phyloP scores from a whole-genome alignment of 2,329 filamentous ascomycete genomes.

The Penicillium polonicum region DNA sequence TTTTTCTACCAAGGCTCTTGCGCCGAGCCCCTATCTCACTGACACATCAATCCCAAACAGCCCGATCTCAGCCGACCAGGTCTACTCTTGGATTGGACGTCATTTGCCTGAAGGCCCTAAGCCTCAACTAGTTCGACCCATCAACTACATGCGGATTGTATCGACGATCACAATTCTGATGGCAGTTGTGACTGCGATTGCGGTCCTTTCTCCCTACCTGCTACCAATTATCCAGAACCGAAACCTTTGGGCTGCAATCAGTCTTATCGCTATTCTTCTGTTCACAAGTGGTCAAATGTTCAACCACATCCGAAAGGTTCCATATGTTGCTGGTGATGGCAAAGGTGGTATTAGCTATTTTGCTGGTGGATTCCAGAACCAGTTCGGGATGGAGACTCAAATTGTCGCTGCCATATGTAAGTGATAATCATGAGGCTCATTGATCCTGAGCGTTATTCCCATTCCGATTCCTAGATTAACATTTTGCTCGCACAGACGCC shows the following conservation, averaged over 20 bases:
- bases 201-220: conserved; percentile 73
- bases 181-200: conserved; percentile 65
- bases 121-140: conserved; percentile 74
- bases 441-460: not conserved
- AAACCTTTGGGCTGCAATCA: conserved; percentile 89
- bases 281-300: conserved; percentile 99
- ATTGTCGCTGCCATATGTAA: conserved; percentile 91
- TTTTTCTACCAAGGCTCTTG: conserved; percentile 15
- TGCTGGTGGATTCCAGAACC: conserved; percentile 86
- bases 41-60: conserved; percentile 45
- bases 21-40: not conserved
- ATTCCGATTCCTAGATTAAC: conserved; percentile 14
- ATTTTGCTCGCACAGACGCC: conserved; percentile 56
- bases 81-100: conserved; percentile 75
- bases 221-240: conserved; percentile 81
- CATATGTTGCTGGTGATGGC: conserved; percentile 84
- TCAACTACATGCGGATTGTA: conserved; percentile 80
- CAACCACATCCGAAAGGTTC: conserved; percentile 95
- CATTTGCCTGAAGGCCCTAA: conserved; percentile 76
- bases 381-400: conserved; percentile 92
- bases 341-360: conserved; percentile 87
- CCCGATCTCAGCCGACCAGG: conserved; percentile 69
- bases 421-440: conserved; percentile 39
- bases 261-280: conserved; percentile 81
- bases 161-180: conserved; percentile 67